phyloP scores from a whole-genome alignment of 352 stramenopile species.

The Globisporangium okanoganense region DNA sequence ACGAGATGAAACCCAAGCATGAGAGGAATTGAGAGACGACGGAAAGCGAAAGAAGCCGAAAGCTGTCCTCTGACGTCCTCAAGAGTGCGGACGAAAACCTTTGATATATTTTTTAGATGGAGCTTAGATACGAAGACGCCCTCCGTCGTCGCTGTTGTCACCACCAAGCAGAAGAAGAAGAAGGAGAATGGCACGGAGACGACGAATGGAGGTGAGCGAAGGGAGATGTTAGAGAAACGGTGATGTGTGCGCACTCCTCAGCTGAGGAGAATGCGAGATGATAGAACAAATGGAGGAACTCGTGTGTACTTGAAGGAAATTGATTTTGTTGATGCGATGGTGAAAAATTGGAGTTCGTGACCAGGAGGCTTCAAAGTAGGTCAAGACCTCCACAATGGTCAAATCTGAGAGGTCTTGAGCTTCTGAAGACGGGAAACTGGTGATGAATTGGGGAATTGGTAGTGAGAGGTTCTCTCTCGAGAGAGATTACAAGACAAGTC shows the following conservation, averaged over 20 bases:
- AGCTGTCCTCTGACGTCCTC: not conserved
- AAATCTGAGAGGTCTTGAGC: too few relatives aligned
- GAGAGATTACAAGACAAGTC: too few relatives aligned
- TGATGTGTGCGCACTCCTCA: conserved; percentile 17
- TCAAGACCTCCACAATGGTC: too few relatives aligned
- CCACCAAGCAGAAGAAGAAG: not conserved
- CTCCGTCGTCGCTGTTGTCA: not conserved
- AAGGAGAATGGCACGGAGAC: not conserved
- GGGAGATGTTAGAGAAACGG: conserved; percentile 37
- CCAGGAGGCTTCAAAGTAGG: too few relatives aligned
- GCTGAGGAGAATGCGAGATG: not conserved
- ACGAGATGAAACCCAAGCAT: not conserved
- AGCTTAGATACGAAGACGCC: not conserved
- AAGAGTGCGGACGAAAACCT: not conserved
- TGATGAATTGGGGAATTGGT: too few relatives aligned
- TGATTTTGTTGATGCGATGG: not conserved
- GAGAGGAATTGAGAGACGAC: not conserved
- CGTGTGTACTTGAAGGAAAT: too few relatives aligned
- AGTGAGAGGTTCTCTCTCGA: too few relatives aligned
- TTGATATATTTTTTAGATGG: conserved; percentile 11
- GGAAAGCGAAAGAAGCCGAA: not conserved
- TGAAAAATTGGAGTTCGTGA: too few relatives aligned
- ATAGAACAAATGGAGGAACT: conserved; percentile 6
- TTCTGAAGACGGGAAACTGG: too few relatives aligned
- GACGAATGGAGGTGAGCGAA: too few relatives aligned